Evolutionary conservation across 768 basidiomycete species (phyloP).

Genomic region (Amanita brunnescens): DNA sequence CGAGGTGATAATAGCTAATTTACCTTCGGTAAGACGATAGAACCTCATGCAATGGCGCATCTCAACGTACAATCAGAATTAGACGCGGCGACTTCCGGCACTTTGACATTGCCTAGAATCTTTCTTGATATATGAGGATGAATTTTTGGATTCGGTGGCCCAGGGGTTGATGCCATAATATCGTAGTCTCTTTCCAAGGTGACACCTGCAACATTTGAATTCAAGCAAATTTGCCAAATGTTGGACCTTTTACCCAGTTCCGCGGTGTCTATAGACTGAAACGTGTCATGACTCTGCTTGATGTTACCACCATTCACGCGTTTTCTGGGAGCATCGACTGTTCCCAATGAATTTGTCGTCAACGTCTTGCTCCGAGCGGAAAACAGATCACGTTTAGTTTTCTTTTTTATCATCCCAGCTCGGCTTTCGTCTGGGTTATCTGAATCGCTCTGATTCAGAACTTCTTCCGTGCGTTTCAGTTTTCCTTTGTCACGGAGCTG

Average conservation of each 20-base stretch:
- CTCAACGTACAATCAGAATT: not conserved
- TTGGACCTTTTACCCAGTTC: not conserved
- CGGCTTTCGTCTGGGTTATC: conserved; percentile 54
- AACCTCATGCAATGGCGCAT: too few relatives aligned
- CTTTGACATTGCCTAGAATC: not conserved
- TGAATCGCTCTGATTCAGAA: conserved; percentile 17
- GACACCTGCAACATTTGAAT: too few relatives aligned
- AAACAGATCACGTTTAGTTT: conserved; percentile 52
- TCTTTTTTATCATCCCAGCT: conserved; percentile 51
- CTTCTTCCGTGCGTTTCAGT: conserved; percentile 37
- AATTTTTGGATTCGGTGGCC: not conserved
- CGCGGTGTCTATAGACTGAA: not conserved
- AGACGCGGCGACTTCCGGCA: not conserved
- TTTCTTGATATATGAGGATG: not conserved
- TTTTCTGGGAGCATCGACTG: not conserved
- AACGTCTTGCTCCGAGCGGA: conserved; percentile 34
- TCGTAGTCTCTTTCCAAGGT: too few relatives aligned
- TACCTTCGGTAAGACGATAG: not conserved
- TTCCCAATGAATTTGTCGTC: not conserved
- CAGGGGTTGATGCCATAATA: too few relatives aligned
- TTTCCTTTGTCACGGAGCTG: conserved; percentile 38
- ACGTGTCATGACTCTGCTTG: not conserved
- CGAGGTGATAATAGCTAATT: conserved; percentile 13
- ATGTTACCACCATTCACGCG: not conserved
- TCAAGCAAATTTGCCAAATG: not conserved